Conservation (phyloP, 306 rosid species). For the Castanospermum australe region DNA sequence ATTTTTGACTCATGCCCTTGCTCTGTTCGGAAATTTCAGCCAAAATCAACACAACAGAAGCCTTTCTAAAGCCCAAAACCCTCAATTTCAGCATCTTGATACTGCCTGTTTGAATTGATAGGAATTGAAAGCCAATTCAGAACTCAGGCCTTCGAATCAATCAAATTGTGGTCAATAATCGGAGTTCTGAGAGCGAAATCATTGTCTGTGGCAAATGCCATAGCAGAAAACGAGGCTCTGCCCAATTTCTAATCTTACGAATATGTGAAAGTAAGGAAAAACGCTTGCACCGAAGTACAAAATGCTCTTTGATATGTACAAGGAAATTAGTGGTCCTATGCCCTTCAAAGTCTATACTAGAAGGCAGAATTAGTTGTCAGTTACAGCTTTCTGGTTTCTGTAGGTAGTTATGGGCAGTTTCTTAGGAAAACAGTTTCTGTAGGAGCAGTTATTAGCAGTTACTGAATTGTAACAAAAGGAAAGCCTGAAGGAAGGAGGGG, state of each 20-base stretch:
- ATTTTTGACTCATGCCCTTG: not conserved
- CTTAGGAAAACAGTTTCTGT: no score
- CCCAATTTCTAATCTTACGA: not conserved
- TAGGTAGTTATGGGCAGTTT: no score
- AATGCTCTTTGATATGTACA: no score
- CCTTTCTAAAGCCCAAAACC: not conserved
- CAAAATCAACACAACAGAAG: not conserved
- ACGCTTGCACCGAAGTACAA: not conserved
- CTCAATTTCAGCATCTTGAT: not conserved
- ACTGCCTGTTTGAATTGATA: not conserved
- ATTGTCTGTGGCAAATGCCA: not conserved
- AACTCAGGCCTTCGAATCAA: not conserved
- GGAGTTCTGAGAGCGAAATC: not conserved
- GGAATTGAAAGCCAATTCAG: not conserved
- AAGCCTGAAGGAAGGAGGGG: no score
- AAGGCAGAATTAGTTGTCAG: no score
- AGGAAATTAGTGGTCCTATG: no score
- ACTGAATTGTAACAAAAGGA: no score
- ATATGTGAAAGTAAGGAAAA: not conserved
- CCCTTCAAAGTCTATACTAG: no score
- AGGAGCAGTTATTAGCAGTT: no score
- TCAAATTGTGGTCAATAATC: not conserved
- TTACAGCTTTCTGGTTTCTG: no score
- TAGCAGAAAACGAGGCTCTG: not conserved
- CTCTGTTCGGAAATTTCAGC: not conserved